Base-by-base conservation (phyloP, 2,329 filamentous ascomycete genomes). In the Sporothrix brasiliensis region DNA sequence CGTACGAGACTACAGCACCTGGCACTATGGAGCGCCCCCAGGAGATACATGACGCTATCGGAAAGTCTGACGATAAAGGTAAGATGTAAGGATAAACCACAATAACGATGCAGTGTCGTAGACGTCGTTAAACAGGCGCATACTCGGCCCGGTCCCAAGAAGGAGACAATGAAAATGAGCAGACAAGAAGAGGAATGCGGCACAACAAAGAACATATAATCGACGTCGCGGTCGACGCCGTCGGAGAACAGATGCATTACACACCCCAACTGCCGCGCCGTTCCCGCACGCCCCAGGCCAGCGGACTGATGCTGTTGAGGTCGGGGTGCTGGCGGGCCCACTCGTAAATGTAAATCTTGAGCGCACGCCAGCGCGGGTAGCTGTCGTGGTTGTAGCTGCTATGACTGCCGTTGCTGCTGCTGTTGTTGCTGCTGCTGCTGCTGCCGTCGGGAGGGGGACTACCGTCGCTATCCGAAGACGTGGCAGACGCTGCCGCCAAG, bases 251-350 rank as follows among this genome's bases (percentile, higher is more conserved):
- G 41, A 44, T 9, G 41, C 1, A 13, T 44, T 75, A 91, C 71
- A 91, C 86, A 54, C 90, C 91, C 91, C 91, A 93, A 75, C 90
- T 92, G 70, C 91, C 91, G 77, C 87, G 81, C 72, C 89, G 81
- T 72, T 88, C 88, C 69, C 85, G 82, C 63, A 91, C 87, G 14
- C 91, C 91, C 91, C 91, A 92, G 4, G 87, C 86, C 73, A 87
- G 80, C 3, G 86, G 83, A 69, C 84, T 84, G 73, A 87, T 83
- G 70, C 83, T 82, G 74, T 88, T 84, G 79, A 95, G 88, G 73
- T 88, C 86, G 5, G 93, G 92, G 78, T 96, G 92, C 79, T 97
- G 93, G 70, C 91, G 85, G 30, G 91, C 94, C 94, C 94, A 98
- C 79, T 97, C 93, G 50, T 86, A 85, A 52, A 98, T 91, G 78